Percentiles rank a stretch among this genome's conserved stretches.
Conservation (phyloP, 148 eudicot genomes). For the Silene uniflora region DNA sequence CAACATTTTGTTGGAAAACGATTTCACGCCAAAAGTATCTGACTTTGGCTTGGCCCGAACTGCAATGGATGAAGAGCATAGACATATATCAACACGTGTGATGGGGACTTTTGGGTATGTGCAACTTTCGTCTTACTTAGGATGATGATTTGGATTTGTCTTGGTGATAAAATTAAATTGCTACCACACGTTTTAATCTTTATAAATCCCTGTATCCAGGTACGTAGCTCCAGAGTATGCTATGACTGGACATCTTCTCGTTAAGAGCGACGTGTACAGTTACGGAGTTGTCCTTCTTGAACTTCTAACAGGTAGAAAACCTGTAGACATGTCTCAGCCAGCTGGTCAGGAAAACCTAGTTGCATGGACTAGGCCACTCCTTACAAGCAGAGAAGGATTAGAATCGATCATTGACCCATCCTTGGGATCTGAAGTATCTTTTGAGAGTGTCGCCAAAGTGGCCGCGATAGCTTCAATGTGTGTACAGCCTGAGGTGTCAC, state of each 20-base stretch:
- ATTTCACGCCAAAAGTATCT: constrained; percentile 95
- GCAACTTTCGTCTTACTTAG: neutral
- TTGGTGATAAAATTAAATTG: neutral
- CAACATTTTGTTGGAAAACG: constrained; percentile 85
- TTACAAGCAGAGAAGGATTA: constrained; percentile 58
- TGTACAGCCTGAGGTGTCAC: constrained; percentile 89
- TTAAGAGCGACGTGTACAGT: constrained; percentile 94
- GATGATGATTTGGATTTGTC: neutral
- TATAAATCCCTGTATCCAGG: constrained; percentile 33
- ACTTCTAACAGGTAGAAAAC: constrained; percentile 88
- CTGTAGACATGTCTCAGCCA: constrained; percentile 92
- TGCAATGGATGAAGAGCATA: constrained; percentile 68
- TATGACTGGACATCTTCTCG: constrained; percentile 98
- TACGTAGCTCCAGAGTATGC: constrained; percentile 99
- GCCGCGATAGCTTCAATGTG: constrained; percentile 98
- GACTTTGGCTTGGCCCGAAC: constrained; percentile 94
- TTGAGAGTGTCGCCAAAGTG: constrained; percentile 66
- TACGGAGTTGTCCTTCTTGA: constrained; percentile 97
- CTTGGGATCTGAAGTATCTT: constrained; percentile 38
- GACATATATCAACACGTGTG: constrained; percentile 84
- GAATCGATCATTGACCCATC: constrained; percentile 57
- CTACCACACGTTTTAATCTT: too few species aligned
- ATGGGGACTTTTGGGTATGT: constrained; percentile 98
- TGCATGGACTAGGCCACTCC: constrained; percentile 79
- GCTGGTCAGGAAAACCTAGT: constrained; percentile 85